Evolutionary conservation across 176 grass and related monocot genomes (phyloP).

Genomic region (Oryza brachyantha): DNA sequence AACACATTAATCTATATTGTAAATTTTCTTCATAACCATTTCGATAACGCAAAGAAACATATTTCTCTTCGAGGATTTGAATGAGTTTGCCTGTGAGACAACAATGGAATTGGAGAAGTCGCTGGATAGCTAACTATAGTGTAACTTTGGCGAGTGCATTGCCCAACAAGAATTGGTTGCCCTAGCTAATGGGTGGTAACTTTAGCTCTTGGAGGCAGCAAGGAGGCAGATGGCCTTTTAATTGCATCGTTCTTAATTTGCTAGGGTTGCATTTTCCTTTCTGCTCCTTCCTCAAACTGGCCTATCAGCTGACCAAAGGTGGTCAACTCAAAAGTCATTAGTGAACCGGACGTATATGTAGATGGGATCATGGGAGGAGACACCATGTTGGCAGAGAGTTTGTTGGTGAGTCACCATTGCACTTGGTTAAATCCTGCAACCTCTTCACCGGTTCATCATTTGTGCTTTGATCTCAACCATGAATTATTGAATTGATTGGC

Average conservation of each 20-base stretch:
- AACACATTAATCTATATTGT: no score
- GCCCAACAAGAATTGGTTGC: neutral
- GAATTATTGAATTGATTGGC: neutral
- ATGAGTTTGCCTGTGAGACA: no score
- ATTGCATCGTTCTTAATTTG: neutral
- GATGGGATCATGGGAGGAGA: neutral
- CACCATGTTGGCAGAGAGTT: neutral
- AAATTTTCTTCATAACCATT: no score
- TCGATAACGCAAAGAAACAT: no score
- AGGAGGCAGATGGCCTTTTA: slow-evolving; percentile 11
- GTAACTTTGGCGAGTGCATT: slow-evolving; percentile 20
- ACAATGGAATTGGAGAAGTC: neutral
- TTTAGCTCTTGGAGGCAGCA: slow-evolving; percentile 41
- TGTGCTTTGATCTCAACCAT: neutral
- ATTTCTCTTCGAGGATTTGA: no score
- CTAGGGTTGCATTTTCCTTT: neutral
- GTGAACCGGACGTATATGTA: neutral
- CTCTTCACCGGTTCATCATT: neutral
- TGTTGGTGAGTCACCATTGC: neutral
- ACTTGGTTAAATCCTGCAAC: neutral
- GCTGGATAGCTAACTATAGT: neutral
- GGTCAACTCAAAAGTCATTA: neutral
- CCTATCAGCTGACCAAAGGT: slow-evolving; percentile 40
- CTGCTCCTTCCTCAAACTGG: neutral
- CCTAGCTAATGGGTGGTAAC: neutral